Evolutionary conservation across 179 eudicot genomes (phyloP), one percentile per base, ranked within the genome.

Genomic region (Monotropa hypopitys): DNA sequence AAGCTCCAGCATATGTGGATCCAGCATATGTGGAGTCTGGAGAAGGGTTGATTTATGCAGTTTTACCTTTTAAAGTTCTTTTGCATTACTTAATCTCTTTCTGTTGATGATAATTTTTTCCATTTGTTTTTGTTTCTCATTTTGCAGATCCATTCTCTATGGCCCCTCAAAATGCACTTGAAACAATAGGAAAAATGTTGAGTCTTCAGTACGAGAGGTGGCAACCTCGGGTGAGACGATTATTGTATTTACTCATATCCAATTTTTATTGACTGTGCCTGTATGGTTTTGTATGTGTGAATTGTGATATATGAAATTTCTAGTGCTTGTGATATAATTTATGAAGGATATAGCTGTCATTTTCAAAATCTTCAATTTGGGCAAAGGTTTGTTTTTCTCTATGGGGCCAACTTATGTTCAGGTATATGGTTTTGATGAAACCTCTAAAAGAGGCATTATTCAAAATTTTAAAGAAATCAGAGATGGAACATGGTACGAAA

Each of bases 81-180:
- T n/a, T n/a, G n/a, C n/a, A n/a, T n/a, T n/a, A n/a, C 32, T 57
- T 57, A 21, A 59, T 59, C 26, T 28, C 33, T 57, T 10, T 21
- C 13, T 28, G 35, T 59, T 59, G 28, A 59, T 42, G 32, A 26
- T 4, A 18, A 42, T 9, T 6, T 38, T 42, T 1, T 46, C 11
- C 16, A 47, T 71, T 49, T 77, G 73, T 35, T 69, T 62, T 77
- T 23, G 67, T 68, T 62, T 73, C n/a, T 81, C 21, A 18, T 84
- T 43, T 83, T 81, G 79, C 84, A 96, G 99, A 96, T 84, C 99
- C 99, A 83, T 91, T 90, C 83, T 84, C 96, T 69, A 90, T 93
- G 97, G 91, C 98, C 76, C 98, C 99, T 68, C 94, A 77, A 46
- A 96, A 91, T 85, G 99, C 99, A 47, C 84, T 96, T 80, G 99